phyloP scores from a whole-genome alignment of 2,329 filamentous ascomycete species.

The Cladophialophora bantiana region DNA sequence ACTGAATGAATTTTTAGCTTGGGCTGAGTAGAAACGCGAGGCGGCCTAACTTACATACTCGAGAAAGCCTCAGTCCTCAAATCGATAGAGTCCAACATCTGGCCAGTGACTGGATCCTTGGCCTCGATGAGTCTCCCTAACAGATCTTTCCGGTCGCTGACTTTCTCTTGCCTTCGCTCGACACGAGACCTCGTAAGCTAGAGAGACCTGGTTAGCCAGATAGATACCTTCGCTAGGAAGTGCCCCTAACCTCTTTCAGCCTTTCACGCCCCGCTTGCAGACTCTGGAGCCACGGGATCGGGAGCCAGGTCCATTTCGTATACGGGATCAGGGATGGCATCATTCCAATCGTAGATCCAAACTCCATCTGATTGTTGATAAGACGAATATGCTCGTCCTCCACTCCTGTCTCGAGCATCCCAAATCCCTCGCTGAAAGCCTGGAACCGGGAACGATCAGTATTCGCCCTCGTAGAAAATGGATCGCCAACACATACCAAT shows the following conservation, averaged over 20 bases:
- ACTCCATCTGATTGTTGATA: conserved; percentile 19
- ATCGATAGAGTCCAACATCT: conserved; percentile 1
- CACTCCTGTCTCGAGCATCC: background rate
- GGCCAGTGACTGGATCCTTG: conserved; percentile 3
- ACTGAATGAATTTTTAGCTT: background rate
- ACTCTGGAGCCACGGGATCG: conserved; percentile 10
- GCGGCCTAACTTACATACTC: background rate
- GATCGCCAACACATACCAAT: conserved; percentile 3
- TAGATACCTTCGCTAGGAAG: background rate
- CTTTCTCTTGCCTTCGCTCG: conserved; percentile 15
- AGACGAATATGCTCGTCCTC: conserved; percentile 14
- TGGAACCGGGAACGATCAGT: background rate
- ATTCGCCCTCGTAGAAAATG: background rate
- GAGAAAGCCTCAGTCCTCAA: conserved; percentile 1
- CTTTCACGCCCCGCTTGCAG: conserved; percentile 4
- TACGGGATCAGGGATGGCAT: conserved; percentile 16
- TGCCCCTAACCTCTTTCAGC: background rate
- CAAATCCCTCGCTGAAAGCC: conserved; percentile 1
- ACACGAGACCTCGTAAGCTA: conserved; percentile 14
- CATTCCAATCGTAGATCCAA: conserved; percentile 16
- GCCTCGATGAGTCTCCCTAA: conserved; percentile 17
- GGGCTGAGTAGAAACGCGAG: background rate
- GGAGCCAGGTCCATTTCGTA: conserved; percentile 12
- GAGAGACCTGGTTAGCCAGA: background rate
- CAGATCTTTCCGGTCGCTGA: conserved; percentile 18